Base-by-base conservation (phyloP, 2,329 filamentous ascomycete genomes). In the Pleoardoris graminearum region DNA sequence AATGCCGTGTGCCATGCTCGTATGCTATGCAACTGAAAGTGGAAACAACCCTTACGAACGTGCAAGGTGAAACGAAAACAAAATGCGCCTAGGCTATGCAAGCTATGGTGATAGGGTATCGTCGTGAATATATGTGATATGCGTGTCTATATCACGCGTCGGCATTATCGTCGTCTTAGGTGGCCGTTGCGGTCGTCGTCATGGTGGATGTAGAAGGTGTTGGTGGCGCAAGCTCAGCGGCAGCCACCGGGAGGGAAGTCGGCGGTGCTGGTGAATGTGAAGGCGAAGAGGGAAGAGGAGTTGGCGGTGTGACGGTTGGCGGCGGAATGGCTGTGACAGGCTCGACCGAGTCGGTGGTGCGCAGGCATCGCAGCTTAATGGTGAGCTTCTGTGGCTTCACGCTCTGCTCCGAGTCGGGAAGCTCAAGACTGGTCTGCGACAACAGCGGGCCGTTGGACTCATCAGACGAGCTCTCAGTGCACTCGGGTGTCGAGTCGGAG, bases 401-500 rank as follows among this genome's bases (percentile, higher is more conserved):
- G 23, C 38, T 43, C 22, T 45, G 47, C 22, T 50, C 48, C 25
- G 55, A 49, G 12, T 55, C 54, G 8, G 65, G 59, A 32, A 63
- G 54, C n/a, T 65, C 57, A 7, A 58, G 47, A 21, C 60, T 58
- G 8, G 66, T 57, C 41, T 70, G 66, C 37, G 67, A 68, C 17
- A 58, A 54, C 7, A 63, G 53, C 25, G 65, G 60, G 12, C 62
- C 63, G 42, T 67, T 66, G 12, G 69, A 70, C 51, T 71, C 67
- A 50, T 73, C 63, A 7, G 68, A 71, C 22, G 71, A 71, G 60
- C 67, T 68, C 55, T 73, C 68, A 42, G 65, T 67, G 46, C 63
- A 57, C 52, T 71, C 66, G 23, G 69, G 66, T 16, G 66, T 69
- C 12, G 73, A 70, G 50, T 74, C 72, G n/a, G 75, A 72, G 49